phyloP scores from a whole-genome alignment of 495 filamentous ascomycete species.

The Usnea hakonensis region DNA sequence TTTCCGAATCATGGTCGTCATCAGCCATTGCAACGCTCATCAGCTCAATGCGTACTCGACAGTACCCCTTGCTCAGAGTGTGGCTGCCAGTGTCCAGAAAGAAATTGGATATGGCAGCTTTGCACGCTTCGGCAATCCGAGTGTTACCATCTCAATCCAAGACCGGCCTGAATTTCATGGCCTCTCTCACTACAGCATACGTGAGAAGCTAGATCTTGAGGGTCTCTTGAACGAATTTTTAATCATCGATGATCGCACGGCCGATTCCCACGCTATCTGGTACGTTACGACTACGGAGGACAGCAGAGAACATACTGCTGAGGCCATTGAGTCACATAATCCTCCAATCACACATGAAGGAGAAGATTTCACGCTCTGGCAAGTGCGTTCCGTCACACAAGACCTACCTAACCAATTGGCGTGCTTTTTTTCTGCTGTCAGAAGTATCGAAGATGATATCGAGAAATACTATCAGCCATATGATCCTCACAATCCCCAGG shows the following conservation, averaged over 20 bases:
- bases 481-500: background rate
- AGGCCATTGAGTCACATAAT: background rate
- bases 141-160: background rate
- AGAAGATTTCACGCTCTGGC: background rate
- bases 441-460: background rate
- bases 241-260: background rate
- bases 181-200: background rate
- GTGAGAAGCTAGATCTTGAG: background rate
- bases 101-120: background rate
- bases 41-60: background rate
- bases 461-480: background rate
- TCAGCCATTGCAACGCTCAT: background rate
- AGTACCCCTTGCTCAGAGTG: background rate
- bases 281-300: background rate
- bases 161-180: background rate
- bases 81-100: background rate
- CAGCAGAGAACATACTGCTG: background rate
- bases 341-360: background rate
- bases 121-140: background rate
- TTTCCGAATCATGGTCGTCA: background rate
- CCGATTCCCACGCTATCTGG: background rate
- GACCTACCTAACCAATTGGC: background rate
- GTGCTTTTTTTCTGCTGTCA: background rate
- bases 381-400: background rate
- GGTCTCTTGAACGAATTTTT: background rate